A percentile compares a stretch with the other conserved stretches of the same genome.
Evolutionary conservation across 2,329 filamentous ascomycete genomes (phyloP).

Genomic region (Sporothrix dimorphospora): DNA sequence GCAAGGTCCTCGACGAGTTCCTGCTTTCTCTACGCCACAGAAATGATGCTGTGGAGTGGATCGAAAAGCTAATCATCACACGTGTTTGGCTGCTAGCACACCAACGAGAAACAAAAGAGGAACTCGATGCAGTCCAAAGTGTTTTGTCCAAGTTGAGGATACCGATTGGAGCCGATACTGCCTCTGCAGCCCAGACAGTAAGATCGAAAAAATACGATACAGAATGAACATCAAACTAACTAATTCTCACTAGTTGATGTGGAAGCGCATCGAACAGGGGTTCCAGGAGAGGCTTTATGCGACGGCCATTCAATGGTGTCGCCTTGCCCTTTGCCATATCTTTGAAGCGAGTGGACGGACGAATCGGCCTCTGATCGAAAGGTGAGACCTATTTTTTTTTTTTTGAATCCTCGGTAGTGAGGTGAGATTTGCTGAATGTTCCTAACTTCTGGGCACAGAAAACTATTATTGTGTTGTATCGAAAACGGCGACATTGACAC

Average conservation of each 20-base stretch:
- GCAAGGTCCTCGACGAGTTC: conserved; percentile 63
- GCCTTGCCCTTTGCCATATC: conserved; percentile 64
- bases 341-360: conserved; percentile 67
- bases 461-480: conserved; percentile 71
- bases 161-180: conserved; percentile 61
- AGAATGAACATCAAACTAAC: background rate
- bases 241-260: conserved; percentile 64
- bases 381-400: conserved; percentile 47
- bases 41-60: conserved; percentile 56
- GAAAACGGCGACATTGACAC: conserved; percentile 57
- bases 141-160: conserved; percentile 51
- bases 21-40: conserved; percentile 53
- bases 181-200: conserved; percentile 70
- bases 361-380: conserved; percentile 70
- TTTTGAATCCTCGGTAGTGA: too few species aligned
- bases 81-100: conserved; percentile 67
- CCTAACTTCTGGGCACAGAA: too few species aligned
- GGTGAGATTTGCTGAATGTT: too few species aligned
- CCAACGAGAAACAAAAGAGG: conserved; percentile 43
- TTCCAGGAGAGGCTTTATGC: conserved; percentile 57
- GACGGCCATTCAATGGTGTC: conserved; percentile 70
- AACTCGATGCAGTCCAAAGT: conserved; percentile 36
- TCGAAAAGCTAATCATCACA: conserved; percentile 70
- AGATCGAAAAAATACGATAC: conserved; percentile 34
- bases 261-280: conserved; percentile 72